Conservation (phyloP, 2,329 filamentous ascomycete species). For the Chaetomium sp. region DNA sequence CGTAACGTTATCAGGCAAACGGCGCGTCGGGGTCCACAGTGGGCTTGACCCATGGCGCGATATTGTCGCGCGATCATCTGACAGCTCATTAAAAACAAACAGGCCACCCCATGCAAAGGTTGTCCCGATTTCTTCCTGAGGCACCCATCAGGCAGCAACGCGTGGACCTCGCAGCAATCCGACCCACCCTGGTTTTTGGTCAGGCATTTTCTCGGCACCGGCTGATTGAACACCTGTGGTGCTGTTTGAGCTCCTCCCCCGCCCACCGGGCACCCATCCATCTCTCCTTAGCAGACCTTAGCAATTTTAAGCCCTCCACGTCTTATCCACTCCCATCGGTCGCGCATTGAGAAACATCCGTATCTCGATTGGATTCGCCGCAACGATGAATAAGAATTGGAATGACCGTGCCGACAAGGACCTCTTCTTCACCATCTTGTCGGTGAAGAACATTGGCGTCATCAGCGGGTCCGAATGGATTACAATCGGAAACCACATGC, state of each 20-base stretch:
- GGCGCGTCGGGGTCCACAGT: slow-evolving; percentile 14
- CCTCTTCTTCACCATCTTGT: slow-evolving; percentile 56
- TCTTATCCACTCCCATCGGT: slow-evolving; percentile 17
- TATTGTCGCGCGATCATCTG: slow-evolving; percentile 23
- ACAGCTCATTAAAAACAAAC: slow-evolving; percentile 8
- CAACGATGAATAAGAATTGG: slow-evolving; percentile 54
- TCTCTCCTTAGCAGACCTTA: slow-evolving; percentile 26
- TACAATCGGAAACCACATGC: slow-evolving; percentile 56
- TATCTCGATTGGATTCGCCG: neutral
- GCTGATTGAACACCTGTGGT: slow-evolving; percentile 15
- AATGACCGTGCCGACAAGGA: slow-evolving; percentile 56
- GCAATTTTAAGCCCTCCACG: slow-evolving; percentile 20
- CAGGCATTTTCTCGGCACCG: neutral
- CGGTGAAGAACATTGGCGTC: slow-evolving; percentile 56
- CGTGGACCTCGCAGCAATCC: neutral
- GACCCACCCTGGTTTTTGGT: neutral
- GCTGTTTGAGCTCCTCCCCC: slow-evolving; percentile 17
- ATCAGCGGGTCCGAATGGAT: slow-evolving; percentile 58
- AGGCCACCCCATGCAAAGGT: neutral
- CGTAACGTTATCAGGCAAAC: slow-evolving; percentile 8
- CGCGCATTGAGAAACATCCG: neutral
- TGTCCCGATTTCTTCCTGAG: neutral
- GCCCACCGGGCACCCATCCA: slow-evolving; percentile 14
- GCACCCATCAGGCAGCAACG: slow-evolving; percentile 1
- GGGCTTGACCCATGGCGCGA: slow-evolving; percentile 15